A percentile compares a stretch with the other conserved stretches of the same genome.
These are phyloP conservation scores for Gyromitra esculenta DNA, from an alignment of 2,329 filamentous ascomycete species.

Conservation along the genomic window DNA sequence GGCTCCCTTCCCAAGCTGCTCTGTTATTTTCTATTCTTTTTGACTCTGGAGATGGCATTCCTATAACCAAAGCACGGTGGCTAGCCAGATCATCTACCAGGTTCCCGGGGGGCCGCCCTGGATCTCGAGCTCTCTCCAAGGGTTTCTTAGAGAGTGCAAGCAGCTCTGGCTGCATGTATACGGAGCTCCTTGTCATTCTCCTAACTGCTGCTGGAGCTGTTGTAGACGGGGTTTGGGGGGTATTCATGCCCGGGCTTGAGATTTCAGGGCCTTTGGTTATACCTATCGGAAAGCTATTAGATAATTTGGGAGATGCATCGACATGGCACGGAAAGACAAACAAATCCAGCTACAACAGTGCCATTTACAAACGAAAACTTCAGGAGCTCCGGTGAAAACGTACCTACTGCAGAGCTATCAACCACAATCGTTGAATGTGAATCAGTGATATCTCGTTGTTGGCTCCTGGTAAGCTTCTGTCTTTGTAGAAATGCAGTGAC, in stretches of 20 bases:
- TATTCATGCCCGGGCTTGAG: slow-evolving; percentile 7
- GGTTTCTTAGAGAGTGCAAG: not conserved
- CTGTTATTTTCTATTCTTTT: not conserved
- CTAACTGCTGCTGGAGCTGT: not conserved
- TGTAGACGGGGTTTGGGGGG: not conserved
- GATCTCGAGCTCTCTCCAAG: not conserved
- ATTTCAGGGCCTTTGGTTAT: not conserved
- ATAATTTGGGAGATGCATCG: not conserved
- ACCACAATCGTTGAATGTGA: not conserved
- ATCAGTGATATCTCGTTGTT: not conserved
- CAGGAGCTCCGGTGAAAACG: slow-evolving; percentile 16
- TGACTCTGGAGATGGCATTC: not conserved
- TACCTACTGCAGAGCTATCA: slow-evolving; percentile 17
- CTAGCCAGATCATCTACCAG: not conserved
- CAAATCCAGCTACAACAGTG: slow-evolving; percentile 9
- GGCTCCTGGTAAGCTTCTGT: not conserved
- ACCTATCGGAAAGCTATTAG: slow-evolving; percentile 4
- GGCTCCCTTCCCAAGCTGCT: not conserved
- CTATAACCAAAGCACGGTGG: not conserved
- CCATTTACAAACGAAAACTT: not conserved
- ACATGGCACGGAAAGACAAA: not conserved
- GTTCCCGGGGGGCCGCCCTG: not conserved
- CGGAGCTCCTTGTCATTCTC: slow-evolving; percentile 16
- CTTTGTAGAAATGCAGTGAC: not conserved
- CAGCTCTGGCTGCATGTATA: not conserved